Evolutionary conservation across 2,329 filamentous ascomycete genomes (phyloP).

Genomic region (Ceratocystis huliohia): DNA sequence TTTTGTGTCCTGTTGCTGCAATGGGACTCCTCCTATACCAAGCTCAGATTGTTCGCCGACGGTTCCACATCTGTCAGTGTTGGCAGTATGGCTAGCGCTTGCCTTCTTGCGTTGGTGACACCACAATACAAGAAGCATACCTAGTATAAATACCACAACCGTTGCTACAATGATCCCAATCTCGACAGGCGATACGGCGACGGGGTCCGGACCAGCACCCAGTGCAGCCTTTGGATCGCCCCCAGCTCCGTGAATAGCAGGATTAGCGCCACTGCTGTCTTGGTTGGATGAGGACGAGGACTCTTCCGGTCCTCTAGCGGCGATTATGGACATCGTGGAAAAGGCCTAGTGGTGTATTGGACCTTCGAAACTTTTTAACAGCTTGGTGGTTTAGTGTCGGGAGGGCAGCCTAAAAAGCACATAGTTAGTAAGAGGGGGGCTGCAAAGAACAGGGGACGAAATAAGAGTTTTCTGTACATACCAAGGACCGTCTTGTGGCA

Average conservation of each 20-base stretch:
- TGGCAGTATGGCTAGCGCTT: neutral
- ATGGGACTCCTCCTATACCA: neutral
- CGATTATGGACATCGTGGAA: conserved; percentile 4
- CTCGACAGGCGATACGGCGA: conserved; percentile 18
- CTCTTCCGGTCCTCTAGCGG: neutral
- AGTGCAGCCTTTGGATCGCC: conserved; percentile 20
- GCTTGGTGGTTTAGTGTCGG: neutral
- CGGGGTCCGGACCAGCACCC: conserved; percentile 15
- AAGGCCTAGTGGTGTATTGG: neutral
- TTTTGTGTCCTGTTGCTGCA: conserved; percentile 11
- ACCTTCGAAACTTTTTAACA: neutral
- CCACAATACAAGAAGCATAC: conserved; percentile 20
- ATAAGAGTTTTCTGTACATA: neutral
- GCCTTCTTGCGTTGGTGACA: conserved; percentile 19
- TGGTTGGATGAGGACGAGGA: neutral
- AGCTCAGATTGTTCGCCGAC: neutral
- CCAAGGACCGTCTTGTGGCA: neutral
- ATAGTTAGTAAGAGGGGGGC: neutral
- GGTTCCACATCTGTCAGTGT: neutral
- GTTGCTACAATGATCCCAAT: conserved; percentile 20
- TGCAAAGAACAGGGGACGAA: neutral
- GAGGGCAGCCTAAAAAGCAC: neutral
- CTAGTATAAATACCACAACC: conserved; percentile 15
- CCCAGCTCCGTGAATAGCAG: conserved; percentile 18
- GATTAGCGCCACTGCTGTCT: conserved; percentile 19